Evolutionary conservation across 345 rosid species (phyloP), one percentile per base, ranked within the genome.

Genomic region (Xanthoceras sorbifolium): DNA sequence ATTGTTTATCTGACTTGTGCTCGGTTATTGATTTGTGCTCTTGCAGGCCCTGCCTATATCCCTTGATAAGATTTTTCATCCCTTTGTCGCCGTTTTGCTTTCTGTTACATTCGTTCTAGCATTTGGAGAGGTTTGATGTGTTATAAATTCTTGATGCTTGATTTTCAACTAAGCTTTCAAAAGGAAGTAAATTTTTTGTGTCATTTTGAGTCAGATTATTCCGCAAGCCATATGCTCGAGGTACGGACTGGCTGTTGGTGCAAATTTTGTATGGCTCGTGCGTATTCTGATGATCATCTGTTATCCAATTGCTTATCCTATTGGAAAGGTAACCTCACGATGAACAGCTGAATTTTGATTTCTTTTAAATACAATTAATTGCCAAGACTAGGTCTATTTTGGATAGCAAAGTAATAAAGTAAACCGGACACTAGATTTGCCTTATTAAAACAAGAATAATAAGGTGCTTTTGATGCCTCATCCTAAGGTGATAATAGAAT

Each of bases 211-310:
- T 12, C 77, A 92, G 94, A 84, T 92, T 31, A 90, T 92, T 79
- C 97, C 97, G 10, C 97, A 92, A 89, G 88, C 97, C 77, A 87
- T 86, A 80, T 92, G 94, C 81, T 87, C 94, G 4, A 84, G 93
- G 85, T 92, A 92, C 70, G 94, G 97, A 57, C 92, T 92, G 52
- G 86, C 93, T 66, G 90, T 92, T 1, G 94, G 93, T 5, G 93
- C 97, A 5, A 90, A 89, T 44, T 90, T 92, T 64, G 79, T 88
- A 72, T 90, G 93, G 93, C 87, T 92, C 1, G 94, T 92, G 63
- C 87, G 87, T 42, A 55, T 92, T 85, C 74, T 92, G 84, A 89
- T 92, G 97, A 80, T 89, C 9, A 25, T 90, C 69, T 90, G 97
- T 81, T 92, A 81, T 80, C 94, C 94, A 34, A 87, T 89, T 73